These are phyloP conservation scores for Alternaria arborescens DNA, from an alignment of 2,329 filamentous ascomycete genomes.

Conservation along the genomic window DNA sequence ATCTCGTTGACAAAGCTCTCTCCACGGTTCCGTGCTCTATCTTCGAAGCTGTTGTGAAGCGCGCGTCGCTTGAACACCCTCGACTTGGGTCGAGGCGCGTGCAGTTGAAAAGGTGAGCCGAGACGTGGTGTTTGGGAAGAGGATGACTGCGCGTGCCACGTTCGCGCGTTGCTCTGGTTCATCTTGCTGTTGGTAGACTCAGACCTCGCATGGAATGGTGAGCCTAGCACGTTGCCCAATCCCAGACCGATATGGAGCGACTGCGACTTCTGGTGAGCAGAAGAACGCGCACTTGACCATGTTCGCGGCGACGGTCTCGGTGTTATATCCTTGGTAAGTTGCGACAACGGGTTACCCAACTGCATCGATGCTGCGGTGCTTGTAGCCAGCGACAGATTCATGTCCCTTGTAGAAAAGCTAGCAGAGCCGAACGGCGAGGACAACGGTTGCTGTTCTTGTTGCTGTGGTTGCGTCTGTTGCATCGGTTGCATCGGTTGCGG, in stretches of 20 bases:
- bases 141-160: constrained; percentile 43
- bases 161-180: constrained; percentile 41
- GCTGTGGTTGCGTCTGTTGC: constrained; percentile 35
- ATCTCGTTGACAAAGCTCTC: constrained; percentile 56
- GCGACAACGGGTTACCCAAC: constrained; percentile 57
- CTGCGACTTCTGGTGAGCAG: constrained; percentile 61
- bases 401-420: constrained; percentile 58
- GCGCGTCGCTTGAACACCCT: constrained; percentile 67
- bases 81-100: constrained; percentile 60
- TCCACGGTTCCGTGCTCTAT: constrained; percentile 49
- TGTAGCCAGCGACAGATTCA: constrained; percentile 61
- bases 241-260: constrained; percentile 59
- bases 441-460: constrained; percentile 45
- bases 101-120: constrained; percentile 64
- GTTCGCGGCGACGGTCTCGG: constrained; percentile 49
- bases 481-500: constrained; percentile 35
- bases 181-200: constrained; percentile 37
- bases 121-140: constrained; percentile 44
- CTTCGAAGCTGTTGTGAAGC: constrained; percentile 62
- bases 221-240: constrained; percentile 53
- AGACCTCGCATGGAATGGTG: constrained; percentile 53
- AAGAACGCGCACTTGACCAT: constrained; percentile 57
- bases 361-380: constrained; percentile 63
- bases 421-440: constrained; percentile 46
- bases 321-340: constrained; percentile 51